Base-by-base conservation (phyloP, 768 basidiomycete species). In the Mrakia blollopis region DNA sequence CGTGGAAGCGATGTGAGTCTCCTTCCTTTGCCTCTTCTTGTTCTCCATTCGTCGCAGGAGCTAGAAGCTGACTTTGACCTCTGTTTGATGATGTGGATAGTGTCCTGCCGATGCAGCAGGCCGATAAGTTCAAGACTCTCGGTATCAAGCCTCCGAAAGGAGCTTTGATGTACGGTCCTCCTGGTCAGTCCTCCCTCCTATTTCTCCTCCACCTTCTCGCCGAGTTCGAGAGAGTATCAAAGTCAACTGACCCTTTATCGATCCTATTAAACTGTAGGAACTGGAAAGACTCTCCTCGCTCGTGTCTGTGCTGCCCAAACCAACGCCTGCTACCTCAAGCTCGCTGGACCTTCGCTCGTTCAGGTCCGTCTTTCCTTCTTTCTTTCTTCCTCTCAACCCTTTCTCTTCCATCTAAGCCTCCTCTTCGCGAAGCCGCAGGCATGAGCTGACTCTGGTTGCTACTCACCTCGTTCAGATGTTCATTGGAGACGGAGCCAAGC, bases 71-170 rank as follows among this genome's bases (percentile, higher is more conserved):
- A 63, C 57, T n/a, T 39, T 3, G 39, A 41, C 0, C 25, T 39
- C 21, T 25, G n/a, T n/a, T 5, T 25, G 7, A 25, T 21, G 37
- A 72, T 41, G 0, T 25, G 44, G 6, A 18, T 54, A 84, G 83
- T 79, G 96, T 99, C 3, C 84, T 97, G 79, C 97, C 97, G 0
- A 99, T 99, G 95, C 92, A 98, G 82, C 94, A 99, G 83, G 91
- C 94, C 16, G 97, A 98, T 74, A 94, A 93, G 83, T 99, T 99
- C 87, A 98, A 98, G 86, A 94, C 91, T 1, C 84, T 99, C n/a
- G 97, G 97, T 47, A 98, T 99, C 82, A 92, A 90, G 79, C 94
- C 97, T 37, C 97, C 97, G 11, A 99, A 99, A 85, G 97, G 97
- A 44, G 95, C 92, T 81, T 84, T 99, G 78, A 99, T 99, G 97